Evolutionary conservation across 192 early-diverging fungal species (phyloP), one percentile per base, ranked within the genome.

Genomic region (Dissophora ornata): DNA sequence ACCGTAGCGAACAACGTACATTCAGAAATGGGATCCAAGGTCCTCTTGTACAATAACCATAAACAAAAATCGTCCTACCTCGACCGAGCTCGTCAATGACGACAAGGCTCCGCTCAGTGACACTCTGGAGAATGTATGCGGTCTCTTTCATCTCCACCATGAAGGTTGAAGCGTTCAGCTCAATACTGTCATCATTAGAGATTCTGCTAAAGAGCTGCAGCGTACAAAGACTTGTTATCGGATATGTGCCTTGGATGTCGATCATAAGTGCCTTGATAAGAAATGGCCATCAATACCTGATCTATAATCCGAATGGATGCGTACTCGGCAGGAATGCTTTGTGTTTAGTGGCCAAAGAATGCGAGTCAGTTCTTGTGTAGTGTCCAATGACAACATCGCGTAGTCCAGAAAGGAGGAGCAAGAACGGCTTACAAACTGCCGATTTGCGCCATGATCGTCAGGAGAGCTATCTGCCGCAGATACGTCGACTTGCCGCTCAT

Each of bases 61-160:
- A n/a, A n/a, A n/a, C 12, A 19, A 21, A n/a, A 29, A 22, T 38
- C 9, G 21, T 10, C 24, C 38, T 47, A 71, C 80, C 80, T 79
- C 96, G 68, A 13, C 95, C 96, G 21, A 98, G 87, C 82, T 98
- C 96, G 74, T 98, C 96, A 67, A 98, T 92, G 46, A 96, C 75
- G 0, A 98, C 87, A 51, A 98, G 71, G 40, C 88, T 89, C 44
- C 85, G 69, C 28, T 84, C 77, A 28, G 88, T 89, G 22, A 87
- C 86, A 64, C 91, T 87, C 47, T 91, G 81, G 57, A 98, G 71
- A 62, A 98, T 95, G 50, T 87, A 91, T 9, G 93, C 84, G 0
- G 90, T 89, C 63, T 97, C 96, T 49, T 83, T 82, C 94, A 97
- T 96, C 56, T 98, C 96, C 9, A 85, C 70, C 84, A 94, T 86